Percentiles rank a stretch among this genome's conserved stretches.
These are phyloP conservation scores for Plasmodium vivax DNA, from an alignment of 169 alveolate genomes.

Conservation along the genomic window DNA sequence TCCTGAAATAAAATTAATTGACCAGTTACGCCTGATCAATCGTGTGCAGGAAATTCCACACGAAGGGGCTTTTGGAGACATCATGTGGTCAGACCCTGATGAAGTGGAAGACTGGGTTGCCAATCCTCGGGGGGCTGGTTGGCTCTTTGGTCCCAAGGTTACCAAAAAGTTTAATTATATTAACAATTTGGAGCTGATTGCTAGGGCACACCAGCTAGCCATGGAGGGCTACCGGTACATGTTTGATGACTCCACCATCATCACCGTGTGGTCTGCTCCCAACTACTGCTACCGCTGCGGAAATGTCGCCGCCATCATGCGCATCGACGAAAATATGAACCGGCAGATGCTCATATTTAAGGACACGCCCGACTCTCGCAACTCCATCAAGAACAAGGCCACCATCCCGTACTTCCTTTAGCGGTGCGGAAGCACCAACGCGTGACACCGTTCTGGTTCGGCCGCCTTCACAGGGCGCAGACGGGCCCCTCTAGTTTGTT, in stretches of 20 bases:
- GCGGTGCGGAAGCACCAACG: neutral
- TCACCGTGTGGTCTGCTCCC: slow-evolving; percentile 99
- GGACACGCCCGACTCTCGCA: slow-evolving; percentile 66
- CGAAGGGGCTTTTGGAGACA: slow-evolving; percentile 99
- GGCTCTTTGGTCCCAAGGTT: slow-evolving; percentile 98
- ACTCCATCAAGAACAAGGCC: slow-evolving; percentile 67
- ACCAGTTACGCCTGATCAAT: slow-evolving; percentile 95
- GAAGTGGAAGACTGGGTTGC: slow-evolving; percentile 99
- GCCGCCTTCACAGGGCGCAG: neutral
- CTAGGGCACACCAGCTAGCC: slow-evolving; percentile 99
- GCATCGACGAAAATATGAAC: slow-evolving; percentile 94
- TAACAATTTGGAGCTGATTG: slow-evolving; percentile 95
- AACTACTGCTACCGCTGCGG: slow-evolving; percentile 99
- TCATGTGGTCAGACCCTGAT: slow-evolving; percentile 99
- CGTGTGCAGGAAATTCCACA: slow-evolving; percentile 99
- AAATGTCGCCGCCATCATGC: slow-evolving; percentile 98
- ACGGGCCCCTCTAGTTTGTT: neutral
- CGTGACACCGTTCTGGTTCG: neutral
- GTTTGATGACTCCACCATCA: slow-evolving; percentile 93
- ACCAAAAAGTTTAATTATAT: slow-evolving; percentile 94
- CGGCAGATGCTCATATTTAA: slow-evolving; percentile 67
- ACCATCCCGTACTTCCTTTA: slow-evolving; percentile 67
- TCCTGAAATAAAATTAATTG: slow-evolving; percentile 94
- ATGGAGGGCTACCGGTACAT: slow-evolving; percentile 99
- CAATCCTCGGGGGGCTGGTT: slow-evolving; percentile 99